Conservation (phyloP, 345 rosid genomes). For the Fremontodendron californicum region DNA sequence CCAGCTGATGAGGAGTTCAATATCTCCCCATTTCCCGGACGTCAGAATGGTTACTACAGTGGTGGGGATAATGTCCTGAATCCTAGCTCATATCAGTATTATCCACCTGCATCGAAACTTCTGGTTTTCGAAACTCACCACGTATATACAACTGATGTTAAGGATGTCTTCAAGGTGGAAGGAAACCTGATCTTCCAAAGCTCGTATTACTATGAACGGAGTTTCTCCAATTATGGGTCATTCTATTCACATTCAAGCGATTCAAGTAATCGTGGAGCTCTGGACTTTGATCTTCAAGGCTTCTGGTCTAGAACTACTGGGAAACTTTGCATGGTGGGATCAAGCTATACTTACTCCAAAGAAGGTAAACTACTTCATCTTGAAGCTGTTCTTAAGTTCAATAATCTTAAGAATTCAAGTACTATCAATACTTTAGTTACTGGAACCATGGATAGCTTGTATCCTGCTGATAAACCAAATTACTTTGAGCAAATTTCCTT, state of each 20-base stretch:
- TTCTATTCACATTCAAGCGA: not conserved
- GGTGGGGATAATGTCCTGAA: constrained; percentile 5
- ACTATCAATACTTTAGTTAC: constrained; percentile 33
- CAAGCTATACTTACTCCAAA: constrained; percentile 7
- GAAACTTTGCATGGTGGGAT: constrained; percentile 51
- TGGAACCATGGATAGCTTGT: constrained; percentile 41
- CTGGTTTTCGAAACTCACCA: not conserved
- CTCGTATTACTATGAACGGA: not conserved
- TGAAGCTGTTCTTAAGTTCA: constrained; percentile 39
- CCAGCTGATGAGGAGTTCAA: not conserved
- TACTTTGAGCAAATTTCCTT: constrained; percentile 36
- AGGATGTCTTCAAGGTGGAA: constrained; percentile 24
- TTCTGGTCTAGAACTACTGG: constrained; percentile 45
- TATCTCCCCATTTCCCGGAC: not conserved
- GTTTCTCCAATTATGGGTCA: not conserved
- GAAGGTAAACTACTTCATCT: constrained; percentile 14
- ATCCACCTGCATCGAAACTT: not conserved
- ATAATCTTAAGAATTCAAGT: constrained; percentile 23
- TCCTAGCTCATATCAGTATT: not conserved
- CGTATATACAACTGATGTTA: constrained; percentile 7
- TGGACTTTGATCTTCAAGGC: constrained; percentile 35
- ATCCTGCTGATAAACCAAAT: constrained; percentile 9
- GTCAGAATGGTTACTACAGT: constrained; percentile 2
- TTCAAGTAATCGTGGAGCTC: not conserved
- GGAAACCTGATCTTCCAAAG: constrained; percentile 15